These are phyloP conservation scores for Calonectria hongkongensis DNA, from an alignment of 2,329 filamentous ascomycete species.

Conservation along the genomic window DNA sequence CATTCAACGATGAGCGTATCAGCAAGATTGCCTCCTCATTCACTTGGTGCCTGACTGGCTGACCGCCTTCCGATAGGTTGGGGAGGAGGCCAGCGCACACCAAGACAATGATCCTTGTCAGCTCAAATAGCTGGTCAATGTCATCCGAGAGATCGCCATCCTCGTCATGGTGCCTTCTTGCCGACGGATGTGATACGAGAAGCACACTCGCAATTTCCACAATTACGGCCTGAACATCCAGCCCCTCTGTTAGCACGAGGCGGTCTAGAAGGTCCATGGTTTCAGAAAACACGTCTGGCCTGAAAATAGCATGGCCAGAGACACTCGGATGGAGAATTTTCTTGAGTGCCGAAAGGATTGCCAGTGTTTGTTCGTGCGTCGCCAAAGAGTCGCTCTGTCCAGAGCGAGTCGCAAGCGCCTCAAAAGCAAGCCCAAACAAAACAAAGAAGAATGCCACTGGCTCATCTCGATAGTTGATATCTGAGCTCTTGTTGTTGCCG, in stretches of 20 bases:
- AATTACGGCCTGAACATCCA: constrained; percentile 92
- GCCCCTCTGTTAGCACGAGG: constrained; percentile 91
- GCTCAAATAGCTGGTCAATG: constrained; percentile 97
- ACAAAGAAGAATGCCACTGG: constrained; percentile 99
- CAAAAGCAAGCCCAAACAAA: constrained; percentile 95
- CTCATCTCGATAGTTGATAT: constrained; percentile 98
- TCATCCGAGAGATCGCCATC: constrained; percentile 93
- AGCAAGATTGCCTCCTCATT: constrained; percentile 91
- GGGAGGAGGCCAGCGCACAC: constrained; percentile 92
- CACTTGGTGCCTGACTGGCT: constrained; percentile 82
- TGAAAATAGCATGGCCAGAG: constrained; percentile 96
- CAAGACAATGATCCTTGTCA: constrained; percentile 96
- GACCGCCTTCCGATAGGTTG: constrained; percentile 82
- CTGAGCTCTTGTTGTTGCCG: constrained; percentile 77
- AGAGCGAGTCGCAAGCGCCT: constrained; percentile 90
- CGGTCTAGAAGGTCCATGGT: constrained; percentile 97
- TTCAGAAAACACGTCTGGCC: constrained; percentile 96
- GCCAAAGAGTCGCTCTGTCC: constrained; percentile 71
- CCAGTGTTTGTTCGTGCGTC: constrained; percentile 86
- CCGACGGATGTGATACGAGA: constrained; percentile 93
- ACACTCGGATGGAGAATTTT: constrained; percentile 97
- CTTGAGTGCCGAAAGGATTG: constrained; percentile 92
- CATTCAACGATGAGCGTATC: constrained; percentile 86
- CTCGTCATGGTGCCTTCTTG: constrained; percentile 73
- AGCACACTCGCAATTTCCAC: constrained; percentile 94